Base-by-base conservation (phyloP, 805 yeast species). In the Pichia thaimueangensis region DNA sequence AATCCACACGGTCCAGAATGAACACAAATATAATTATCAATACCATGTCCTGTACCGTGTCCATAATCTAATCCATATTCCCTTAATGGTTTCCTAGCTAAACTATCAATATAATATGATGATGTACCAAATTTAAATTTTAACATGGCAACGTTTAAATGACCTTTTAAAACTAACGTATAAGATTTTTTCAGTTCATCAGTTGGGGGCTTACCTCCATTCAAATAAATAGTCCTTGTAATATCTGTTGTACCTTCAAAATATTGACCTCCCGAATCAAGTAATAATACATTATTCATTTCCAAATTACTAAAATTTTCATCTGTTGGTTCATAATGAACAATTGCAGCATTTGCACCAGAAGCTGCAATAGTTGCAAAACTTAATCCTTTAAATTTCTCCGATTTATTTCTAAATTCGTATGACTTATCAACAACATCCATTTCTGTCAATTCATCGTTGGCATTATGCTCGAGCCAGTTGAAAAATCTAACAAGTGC, bases 11-110 rank as follows among this genome's bases (percentile, higher is more conserved):
- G 97, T 0, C 94, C 93, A 57, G 94, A 96, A 60, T 93, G 98
- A 15, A 93, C 97, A 59, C 83, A 82, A 35, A 94, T 76, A 58
- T 73, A 91, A 17, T 89, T 73, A 2, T 96, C 97, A n/a, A 93
- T 84, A 5, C 98, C 98, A 62, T 93, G 98, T 2, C 97, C 96
- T 0, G 97, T 87, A 9, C 98, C 97, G 62, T 93, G 98, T 49
- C 81, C 76, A 59, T 85, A 93, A 59, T 86, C 93, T 37, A 86
- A 67, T 0, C 97, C 97, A 40, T 78, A 70, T 30, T 76, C 68
- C 88, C 94, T 85, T 46, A 93, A 65, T 40, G 76, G 81, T 60
- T 82, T 88, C 49, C 98, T 73, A 0, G 96, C 95, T 40, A 88
- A 69, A 0, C 78, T 68, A 57, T 93, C 98, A 27, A 93, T 75